Base-by-base conservation (phyloP, 2,329 filamentous ascomycete species). In the Xylaria sp. region DNA sequence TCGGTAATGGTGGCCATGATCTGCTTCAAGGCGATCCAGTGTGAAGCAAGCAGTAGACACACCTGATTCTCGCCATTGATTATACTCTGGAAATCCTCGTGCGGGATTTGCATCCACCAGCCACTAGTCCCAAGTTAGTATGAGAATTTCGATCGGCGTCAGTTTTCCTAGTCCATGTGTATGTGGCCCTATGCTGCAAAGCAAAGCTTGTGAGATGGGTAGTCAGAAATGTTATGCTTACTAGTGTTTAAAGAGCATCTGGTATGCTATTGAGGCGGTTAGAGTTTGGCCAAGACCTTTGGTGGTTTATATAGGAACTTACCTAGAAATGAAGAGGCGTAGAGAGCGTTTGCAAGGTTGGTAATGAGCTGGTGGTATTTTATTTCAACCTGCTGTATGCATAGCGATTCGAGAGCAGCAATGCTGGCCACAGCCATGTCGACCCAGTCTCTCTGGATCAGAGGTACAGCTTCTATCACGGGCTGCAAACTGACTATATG, bases 71-170 rank as follows among this genome's bases (percentile, higher is more conserved):
- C 71, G 33, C 82, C 77, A 74, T 87, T 82, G 70, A 88, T 81
- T 61, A 88, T 76, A 59, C 79, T 79, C 70, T 84, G 82, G 75
- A 88, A 88, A 57, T 82, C 79, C 42, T 81, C 79, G 71, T 88
- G 86, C 9, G 85, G 83, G 7, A 88, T 80, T 75, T 85, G 81
- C 81, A 88, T 88, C 86, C 86, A 88, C 86, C 86, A 88, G 4
- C 75, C 80, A 74, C 71, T 73, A 60, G 28, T 2, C 36, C 9
- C 28, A 6, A 26, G 46, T 70, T 46, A 70, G 64, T 6, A 57
- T 48, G 20, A 9, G 3, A 42, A 49, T 6, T 13, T 23, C 15
- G 31, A 28, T 36, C 20, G 3, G 11, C 9, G 26, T 33, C 13
- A 36, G n/a, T 42, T 57, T 23, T 40, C 46, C 20, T 46, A 7